A percentile compares a stretch with the other conserved stretches of the same genome.
Conservation (phyloP, 805 yeast genomes). For the Jamesozyma jinghongensis region DNA sequence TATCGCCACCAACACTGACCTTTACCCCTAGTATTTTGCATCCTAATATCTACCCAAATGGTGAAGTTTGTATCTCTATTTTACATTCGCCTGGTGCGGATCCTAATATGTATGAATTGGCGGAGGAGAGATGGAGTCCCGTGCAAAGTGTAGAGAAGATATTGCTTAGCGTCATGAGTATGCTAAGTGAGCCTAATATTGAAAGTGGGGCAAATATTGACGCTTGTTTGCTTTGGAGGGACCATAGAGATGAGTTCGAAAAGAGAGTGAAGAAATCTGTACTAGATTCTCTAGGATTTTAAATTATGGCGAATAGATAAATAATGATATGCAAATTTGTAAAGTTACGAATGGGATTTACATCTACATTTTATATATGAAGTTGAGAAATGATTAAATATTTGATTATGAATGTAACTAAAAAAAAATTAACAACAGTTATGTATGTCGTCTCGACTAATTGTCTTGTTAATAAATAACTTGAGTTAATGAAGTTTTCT, state of each 20-base stretch:
- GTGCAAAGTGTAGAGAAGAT: constrained; percentile 97
- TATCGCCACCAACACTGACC: constrained; percentile 68
- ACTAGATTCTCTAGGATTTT: constrained; percentile 60
- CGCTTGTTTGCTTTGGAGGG: constrained; percentile 83
- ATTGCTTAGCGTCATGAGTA: constrained; percentile 81
- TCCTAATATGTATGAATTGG: constrained; percentile 89
- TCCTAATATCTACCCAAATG: constrained; percentile 90
- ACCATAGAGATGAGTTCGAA: constrained; percentile 60
- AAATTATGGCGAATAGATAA: too few species aligned
- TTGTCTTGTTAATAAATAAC: too few species aligned
- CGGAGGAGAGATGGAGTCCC: constrained; percentile 97
- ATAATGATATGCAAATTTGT: too few species aligned
- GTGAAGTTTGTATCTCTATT: constrained; percentile 92
- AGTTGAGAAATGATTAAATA: too few species aligned
- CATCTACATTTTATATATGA: too few species aligned
- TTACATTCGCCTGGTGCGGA: constrained; percentile 96
- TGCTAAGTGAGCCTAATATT: constrained; percentile 94
- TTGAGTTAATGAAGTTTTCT: too few species aligned
- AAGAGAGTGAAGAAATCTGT: constrained; percentile 59
- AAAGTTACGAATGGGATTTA: too few species aligned
- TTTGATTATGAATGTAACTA: too few species aligned
- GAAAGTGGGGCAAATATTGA: constrained; percentile 91
- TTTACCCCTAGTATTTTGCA: constrained; percentile 80
- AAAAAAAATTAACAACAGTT: too few species aligned
- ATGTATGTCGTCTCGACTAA: too few species aligned